phyloP scores from a whole-genome alignment of 2,329 filamentous ascomycete species.

The Acarospora socialis region DNA sequence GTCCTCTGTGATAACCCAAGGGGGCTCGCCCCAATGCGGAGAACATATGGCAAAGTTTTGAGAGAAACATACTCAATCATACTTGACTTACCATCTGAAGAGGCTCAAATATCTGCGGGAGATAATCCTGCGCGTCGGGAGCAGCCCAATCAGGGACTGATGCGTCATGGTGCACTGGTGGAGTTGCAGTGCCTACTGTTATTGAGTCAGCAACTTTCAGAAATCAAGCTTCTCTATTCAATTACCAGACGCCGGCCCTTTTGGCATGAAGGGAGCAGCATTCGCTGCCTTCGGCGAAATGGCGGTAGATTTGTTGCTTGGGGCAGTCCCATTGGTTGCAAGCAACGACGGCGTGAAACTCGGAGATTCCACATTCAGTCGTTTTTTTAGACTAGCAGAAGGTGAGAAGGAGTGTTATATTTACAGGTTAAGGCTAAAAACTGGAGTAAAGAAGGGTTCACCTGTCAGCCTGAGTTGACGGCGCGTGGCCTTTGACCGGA shows the following conservation, averaged over 20 bases:
- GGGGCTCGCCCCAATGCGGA: no score
- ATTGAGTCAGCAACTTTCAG: constrained; percentile 3
- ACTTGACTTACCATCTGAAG: constrained; percentile 8
- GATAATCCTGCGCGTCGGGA: constrained; percentile 36
- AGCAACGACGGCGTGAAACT: constrained; percentile 67
- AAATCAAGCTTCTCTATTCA: constrained; percentile 1
- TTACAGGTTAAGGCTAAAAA: no score
- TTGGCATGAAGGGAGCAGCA: constrained; percentile 72
- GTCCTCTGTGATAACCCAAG: no score
- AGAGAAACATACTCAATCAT: constrained; percentile 30
- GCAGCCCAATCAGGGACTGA: constrained; percentile 31
- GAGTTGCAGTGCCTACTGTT: constrained; percentile 27
- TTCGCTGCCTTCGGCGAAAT: constrained; percentile 85
- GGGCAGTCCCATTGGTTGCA: constrained; percentile 29
- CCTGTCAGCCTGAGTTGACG: constrained; percentile 25
- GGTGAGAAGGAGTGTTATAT: background rate
- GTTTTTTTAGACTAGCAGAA: constrained; percentile 45
- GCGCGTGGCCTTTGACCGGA: constrained; percentile 43
- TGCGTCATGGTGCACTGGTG: constrained; percentile 30
- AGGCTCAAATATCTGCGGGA: constrained; percentile 11
- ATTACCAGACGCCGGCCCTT: constrained; percentile 33
- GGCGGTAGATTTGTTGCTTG: constrained; percentile 49
- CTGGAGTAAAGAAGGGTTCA: no score
- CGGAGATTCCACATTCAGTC: constrained; percentile 88
- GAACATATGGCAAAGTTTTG: no score